Base-by-base conservation (phyloP, 2,329 filamentous ascomycete species). In the Piedraia hortae region DNA sequence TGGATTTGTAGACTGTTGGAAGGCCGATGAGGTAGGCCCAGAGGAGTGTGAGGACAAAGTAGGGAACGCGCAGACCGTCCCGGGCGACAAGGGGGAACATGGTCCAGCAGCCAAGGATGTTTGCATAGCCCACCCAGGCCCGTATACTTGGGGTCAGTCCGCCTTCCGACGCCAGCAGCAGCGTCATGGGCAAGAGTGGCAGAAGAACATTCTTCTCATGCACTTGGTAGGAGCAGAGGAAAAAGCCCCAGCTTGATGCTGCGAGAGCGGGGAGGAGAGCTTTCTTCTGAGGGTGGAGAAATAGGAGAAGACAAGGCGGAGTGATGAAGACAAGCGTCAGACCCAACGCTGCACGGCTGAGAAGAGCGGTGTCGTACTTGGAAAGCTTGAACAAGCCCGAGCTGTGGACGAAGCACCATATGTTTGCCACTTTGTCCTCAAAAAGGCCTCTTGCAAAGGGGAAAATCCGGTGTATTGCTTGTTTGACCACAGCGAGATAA, bases 391-490 rank as follows among this genome's bases (percentile, higher is more conserved):
- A 56, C 24, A 88, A 56, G 4, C 41, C 41, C 7, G 40, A 42
- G 1, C 85, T 70, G 41, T 93, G 88, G 25, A 82, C 56, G 4
- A 78, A 70, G 42, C 85, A 97, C 85, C 85, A 97, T 37, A 91
- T 71, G 42, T 97, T 97, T 38, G 85, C 85, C 10, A 97, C 88
- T 47, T 97, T 97, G 51, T 93, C 85, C 48, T 97, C 88, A 37
- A 93, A 97, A 4, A 97, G 51, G 3, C 85, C 85, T n/a, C 85
- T 66, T 1, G 80, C 66, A 40, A 97, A 91, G 1, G 88, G 85
- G 37, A 97, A 93, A 26, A 93, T 61, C n/a, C 85, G 70, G 42
- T 91, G 75, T 6, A 91, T 48, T 34, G 78, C 62, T 45, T 97
- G 88, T 0, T 68, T 54, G 16, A 88, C 37, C 43, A 90, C 78